These are phyloP conservation scores for Trichosporon coremiiforme DNA, from an alignment of 1,284 basidiomycete genomes.

Conservation along the genomic window DNA sequence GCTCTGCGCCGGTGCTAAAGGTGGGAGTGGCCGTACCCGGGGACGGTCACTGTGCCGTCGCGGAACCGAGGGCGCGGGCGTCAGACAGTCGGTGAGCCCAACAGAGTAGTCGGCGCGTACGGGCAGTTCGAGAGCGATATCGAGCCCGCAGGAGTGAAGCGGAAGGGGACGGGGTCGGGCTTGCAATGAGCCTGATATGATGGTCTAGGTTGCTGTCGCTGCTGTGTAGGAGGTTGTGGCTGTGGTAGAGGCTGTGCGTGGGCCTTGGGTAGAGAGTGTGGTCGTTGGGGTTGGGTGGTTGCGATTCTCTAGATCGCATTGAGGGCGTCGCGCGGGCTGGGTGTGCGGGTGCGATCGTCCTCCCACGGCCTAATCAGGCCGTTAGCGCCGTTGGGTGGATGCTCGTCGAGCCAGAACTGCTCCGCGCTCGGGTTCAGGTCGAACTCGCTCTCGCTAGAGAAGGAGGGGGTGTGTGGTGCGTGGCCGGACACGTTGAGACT, in stretches of 20 bases:
- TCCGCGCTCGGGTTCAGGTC: slow-evolving; percentile 31
- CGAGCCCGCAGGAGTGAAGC: background rate
- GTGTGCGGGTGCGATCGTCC: slow-evolving; percentile 25
- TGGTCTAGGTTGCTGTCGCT: background rate
- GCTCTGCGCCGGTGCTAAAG: background rate
- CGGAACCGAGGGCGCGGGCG: background rate
- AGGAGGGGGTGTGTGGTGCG: slow-evolving; percentile 25
- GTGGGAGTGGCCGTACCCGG: background rate
- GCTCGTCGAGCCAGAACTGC: slow-evolving; percentile 38
- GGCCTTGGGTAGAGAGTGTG: background rate
- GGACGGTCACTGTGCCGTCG: background rate
- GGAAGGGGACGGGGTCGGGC: background rate
- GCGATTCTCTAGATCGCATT: slow-evolving; percentile 15
- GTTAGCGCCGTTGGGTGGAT: slow-evolving; percentile 19
- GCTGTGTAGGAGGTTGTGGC: background rate
- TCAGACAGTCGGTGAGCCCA: background rate
- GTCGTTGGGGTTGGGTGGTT: background rate
- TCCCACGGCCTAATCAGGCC: slow-evolving; percentile 25
- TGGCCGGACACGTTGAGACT: slow-evolving; percentile 17
- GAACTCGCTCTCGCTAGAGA: slow-evolving; percentile 36
- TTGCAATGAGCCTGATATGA: background rate
- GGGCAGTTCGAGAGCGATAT: background rate
- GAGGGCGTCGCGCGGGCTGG: slow-evolving; percentile 25
- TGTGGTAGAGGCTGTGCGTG: background rate
- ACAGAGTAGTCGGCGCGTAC: background rate